Evolutionary conservation across 805 yeast species (phyloP), one percentile per base, ranked within the genome.

Genomic region (Kregervanrija fluxuum): DNA sequence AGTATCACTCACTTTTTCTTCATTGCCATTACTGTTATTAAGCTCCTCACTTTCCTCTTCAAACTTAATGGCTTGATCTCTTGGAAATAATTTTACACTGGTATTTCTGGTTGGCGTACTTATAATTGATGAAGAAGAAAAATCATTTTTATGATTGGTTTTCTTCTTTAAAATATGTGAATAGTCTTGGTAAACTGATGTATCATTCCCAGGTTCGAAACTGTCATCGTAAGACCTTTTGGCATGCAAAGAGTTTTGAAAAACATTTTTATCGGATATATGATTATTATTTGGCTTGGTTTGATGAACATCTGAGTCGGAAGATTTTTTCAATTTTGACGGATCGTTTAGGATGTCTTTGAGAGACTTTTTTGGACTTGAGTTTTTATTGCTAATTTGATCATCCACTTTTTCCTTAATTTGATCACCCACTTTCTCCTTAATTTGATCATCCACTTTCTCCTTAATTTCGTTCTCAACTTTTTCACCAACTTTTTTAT

Each of bases 131-230:
- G 39, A 16, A 1, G 58, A 54, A 1, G 63, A 59, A 34, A 59
- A 59, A 8, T 48, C 42, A 6, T 54, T 44, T 37, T 57, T 59
- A 38, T 43, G 53, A 11, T 56, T 59, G 2, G 57, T 52, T 8
- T 46, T 48, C 15, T 48, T 54, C 36, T 57, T 54, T 16, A 56
- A 40, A 30, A 51, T 45, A 37, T 40, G 46, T 1, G 61, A 57
- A 33, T 48, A 54, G 30, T 53, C 61, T 30, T 48, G 41, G 35
- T 55, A 50, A 2, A 56, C 54, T n/a, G 53, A 41, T 12, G 57
- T 52, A 30, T 49, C 43, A 33, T 50, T 41, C 1, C 16, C 38
- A 12, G 15, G 38, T 46, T 41, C 49, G 5, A 16, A 30, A 2
- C 35, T 43, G n/a, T 48, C 44, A 11, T 48, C 54, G 8, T 28